These are phyloP conservation scores for Blastobotrys persicus DNA, from an alignment of 1,139 yeast species.

Conservation along the genomic window DNA sequence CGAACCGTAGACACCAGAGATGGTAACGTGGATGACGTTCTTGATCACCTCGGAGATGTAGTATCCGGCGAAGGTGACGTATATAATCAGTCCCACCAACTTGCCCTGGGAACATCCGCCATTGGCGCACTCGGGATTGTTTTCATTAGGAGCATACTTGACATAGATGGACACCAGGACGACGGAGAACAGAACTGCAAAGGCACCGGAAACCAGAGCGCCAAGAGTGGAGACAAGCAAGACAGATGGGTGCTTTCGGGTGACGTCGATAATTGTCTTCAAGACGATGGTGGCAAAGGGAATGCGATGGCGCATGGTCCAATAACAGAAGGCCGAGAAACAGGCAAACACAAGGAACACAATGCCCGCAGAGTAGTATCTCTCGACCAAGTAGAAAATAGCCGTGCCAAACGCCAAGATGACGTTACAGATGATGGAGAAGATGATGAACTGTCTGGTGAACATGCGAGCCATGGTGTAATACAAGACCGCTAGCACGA, in stretches of 20 bases:
- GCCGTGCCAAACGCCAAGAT: conserved; percentile 72
- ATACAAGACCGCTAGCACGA: conserved; percentile 57
- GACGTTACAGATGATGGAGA: conserved; percentile 67
- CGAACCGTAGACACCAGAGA: conserved; percentile 83
- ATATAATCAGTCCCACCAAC: conserved; percentile 62
- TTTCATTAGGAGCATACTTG: conserved; percentile 55
- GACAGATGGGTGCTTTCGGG: conserved; percentile 68
- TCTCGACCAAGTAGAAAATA: conserved; percentile 56
- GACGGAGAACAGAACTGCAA: conserved; percentile 62
- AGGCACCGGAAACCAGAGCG: conserved; percentile 58
- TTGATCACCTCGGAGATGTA: conserved; percentile 81
- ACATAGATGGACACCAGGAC: conserved; percentile 74
- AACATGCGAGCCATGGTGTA: conserved; percentile 59
- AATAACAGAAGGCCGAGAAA: conserved; percentile 68
- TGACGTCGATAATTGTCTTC: conserved; percentile 70
- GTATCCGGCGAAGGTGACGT: conserved; percentile 80
- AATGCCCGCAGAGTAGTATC: conserved; percentile 75
- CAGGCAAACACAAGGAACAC: conserved; percentile 54
- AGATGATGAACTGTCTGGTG: conserved; percentile 65
- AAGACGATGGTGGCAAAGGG: conserved; percentile 73
- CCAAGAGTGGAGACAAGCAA: conserved; percentile 64
- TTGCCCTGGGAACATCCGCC: conserved; percentile 67
- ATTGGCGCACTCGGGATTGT: conserved; percentile 55
- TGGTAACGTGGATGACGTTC: conserved; percentile 80
- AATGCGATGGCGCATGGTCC: conserved; percentile 68